Base-by-base conservation (phyloP, 129 eudicot genomes). In the Flaveria ramosissima region DNA sequence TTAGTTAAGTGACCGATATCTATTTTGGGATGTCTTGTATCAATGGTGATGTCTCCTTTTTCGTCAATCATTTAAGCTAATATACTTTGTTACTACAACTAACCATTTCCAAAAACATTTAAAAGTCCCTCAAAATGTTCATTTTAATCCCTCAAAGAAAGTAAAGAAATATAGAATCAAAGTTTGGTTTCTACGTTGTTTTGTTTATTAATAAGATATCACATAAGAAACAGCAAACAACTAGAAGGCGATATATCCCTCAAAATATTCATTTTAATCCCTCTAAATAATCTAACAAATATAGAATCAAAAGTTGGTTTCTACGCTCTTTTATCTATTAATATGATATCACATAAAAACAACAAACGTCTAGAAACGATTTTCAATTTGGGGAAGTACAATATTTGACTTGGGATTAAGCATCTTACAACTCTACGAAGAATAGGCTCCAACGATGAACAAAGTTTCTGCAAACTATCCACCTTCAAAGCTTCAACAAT, bases 391-490 rank as follows among this genome's bases (percentile, higher is more conserved):
- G 12, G 57, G n/a, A 30, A 71, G n/a, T 53, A 82, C 51, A 73
- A 68, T 24, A 27, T 66, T 65, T 59, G 71, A 72, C 32, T 72
- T 73, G 70, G 72, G 72, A 30, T 23, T 66, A 71, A 50, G 77
- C 55, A 84, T 88, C 99, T 91, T 91, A 95, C 99, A 86, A 95
- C 99, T 92, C 90, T 92, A 42, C 99, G 97, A 74, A 95, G 99
- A 82, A 95, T 84, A 30, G 99, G 99, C 86, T 95, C 99, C 85
- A 95, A 75, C 11, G 97, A 92, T 72, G 99, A 95, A 79, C 97
- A 92, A 56, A 95, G 99, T 76, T 85, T 92, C 86, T 95, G 99
- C 83, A 95, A 84, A 86, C 99, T 95, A 81, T 95, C 97, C 82
- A 92, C 90, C 82, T 95, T 95, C 57, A 95, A 90, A 73, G 99